Percentiles rank a stretch among this genome's conserved stretches.
Conservation (phyloP, 2,329 filamentous ascomycete genomes). For the Ascomycota sp. region DNA sequence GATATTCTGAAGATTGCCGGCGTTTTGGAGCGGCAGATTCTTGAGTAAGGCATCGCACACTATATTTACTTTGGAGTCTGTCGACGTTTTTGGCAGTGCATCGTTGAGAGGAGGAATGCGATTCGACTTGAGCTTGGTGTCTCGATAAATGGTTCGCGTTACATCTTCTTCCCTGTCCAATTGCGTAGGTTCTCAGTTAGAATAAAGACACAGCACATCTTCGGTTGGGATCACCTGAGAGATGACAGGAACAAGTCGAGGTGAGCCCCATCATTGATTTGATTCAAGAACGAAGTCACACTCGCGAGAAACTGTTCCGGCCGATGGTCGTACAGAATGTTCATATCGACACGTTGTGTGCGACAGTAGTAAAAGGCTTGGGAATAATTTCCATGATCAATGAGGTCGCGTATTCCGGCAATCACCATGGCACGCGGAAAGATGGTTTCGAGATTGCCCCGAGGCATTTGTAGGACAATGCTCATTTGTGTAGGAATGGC, state of each 20-base stretch:
- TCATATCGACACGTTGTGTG: conserved; percentile 91
- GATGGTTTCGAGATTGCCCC: conserved; percentile 89
- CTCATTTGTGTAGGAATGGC: conserved; percentile 77
- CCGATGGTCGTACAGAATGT: conserved; percentile 87
- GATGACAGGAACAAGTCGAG: conserved; percentile 86
- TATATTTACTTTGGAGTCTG: conserved; percentile 51
- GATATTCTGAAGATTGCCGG: conserved; percentile 63
- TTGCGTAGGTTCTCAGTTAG: conserved; percentile 4
- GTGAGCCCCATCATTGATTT: conserved; percentile 61
- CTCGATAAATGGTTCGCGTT: conserved; percentile 77
- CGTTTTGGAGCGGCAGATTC: conserved; percentile 39
- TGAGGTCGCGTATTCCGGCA: conserved; percentile 64
- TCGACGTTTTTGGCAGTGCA: background rate
- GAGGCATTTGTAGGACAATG: conserved; percentile 80
- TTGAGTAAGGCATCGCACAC: conserved; percentile 73
- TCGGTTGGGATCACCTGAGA: conserved; percentile 37
- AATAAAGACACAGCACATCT: conserved; percentile 6
- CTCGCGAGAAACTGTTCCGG: conserved; percentile 66
- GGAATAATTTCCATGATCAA: conserved; percentile 63
- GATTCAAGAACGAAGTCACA: conserved; percentile 58
- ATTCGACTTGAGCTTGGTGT: conserved; percentile 37
- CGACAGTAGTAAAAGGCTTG: conserved; percentile 75
- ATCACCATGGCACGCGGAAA: conserved; percentile 84
- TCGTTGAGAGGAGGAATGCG: background rate
- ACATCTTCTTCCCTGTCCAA: conserved; percentile 63